Evolutionary conservation across 495 filamentous ascomycete species (phyloP).

Genomic region (Wilcoxina mikolae): DNA sequence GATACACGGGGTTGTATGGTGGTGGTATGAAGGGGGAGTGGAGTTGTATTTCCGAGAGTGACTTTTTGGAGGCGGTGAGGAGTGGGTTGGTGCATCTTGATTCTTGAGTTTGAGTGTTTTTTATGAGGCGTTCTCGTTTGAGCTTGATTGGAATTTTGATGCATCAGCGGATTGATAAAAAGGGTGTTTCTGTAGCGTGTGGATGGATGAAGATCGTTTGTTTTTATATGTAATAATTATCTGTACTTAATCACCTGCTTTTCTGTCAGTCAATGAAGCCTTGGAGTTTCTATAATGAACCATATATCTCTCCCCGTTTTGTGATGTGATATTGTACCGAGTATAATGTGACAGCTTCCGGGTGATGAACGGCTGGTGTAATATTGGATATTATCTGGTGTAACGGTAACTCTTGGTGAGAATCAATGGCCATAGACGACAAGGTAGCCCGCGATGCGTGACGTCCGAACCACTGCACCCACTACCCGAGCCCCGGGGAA

Average conservation of each 20-base stretch:
- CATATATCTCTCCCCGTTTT: too few relatives aligned
- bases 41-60: conserved; percentile 30
- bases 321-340: too few relatives aligned
- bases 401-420: too few relatives aligned
- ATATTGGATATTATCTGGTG: too few relatives aligned
- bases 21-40: conserved; percentile 35
- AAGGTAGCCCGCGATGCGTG: too few relatives aligned
- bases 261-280: neutral
- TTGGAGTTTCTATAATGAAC: too few relatives aligned
- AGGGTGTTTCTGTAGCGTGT: neutral
- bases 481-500: too few relatives aligned
- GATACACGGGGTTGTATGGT: conserved; percentile 38
- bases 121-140: neutral
- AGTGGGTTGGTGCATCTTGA: conserved; percentile 19
- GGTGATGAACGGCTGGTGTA: too few relatives aligned
- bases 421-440: too few relatives aligned
- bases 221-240: neutral
- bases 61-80: conserved; percentile 33
- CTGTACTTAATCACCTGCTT: neutral
- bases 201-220: neutral
- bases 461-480: too few relatives aligned
- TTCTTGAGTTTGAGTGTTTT: neutral
- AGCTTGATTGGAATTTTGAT: neutral
- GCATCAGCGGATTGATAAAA: neutral
- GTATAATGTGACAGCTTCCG: too few relatives aligned